phyloP scores from a whole-genome alignment of 805 yeast genomes.

The Lipomyces spencermartinsiae region DNA sequence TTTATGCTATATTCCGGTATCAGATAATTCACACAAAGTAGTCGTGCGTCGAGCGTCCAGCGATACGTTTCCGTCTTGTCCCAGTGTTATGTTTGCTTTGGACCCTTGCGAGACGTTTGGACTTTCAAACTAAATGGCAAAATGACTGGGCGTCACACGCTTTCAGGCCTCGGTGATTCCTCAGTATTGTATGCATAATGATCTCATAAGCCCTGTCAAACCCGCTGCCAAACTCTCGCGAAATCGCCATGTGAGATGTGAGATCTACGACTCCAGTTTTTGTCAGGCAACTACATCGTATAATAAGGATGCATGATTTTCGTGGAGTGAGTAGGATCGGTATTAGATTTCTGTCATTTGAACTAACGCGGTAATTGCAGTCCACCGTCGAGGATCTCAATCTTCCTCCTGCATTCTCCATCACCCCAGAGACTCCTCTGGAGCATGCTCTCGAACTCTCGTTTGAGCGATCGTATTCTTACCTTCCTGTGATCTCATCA shows the following conservation, averaged over 20 bases:
- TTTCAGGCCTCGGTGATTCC: neutral
- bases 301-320: conserved; percentile 21
- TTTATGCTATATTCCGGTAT: neutral
- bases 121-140: neutral
- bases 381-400: conserved; percentile 68
- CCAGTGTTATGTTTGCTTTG: neutral
- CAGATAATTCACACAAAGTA: neutral
- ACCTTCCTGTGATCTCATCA: conserved; percentile 59
- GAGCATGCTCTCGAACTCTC: conserved; percentile 60
- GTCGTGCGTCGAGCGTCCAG: neutral
- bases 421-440: conserved; percentile 56
- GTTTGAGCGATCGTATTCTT: conserved; percentile 61
- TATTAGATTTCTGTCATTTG: neutral
- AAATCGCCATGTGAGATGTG: neutral
- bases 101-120: neutral
- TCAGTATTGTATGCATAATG: neutral
- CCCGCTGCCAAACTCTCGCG: neutral
- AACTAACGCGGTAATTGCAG: conserved; percentile 23
- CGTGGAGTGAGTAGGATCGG: conserved; percentile 17
- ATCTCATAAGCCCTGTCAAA: neutral
- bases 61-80: neutral
- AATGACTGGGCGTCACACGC: neutral
- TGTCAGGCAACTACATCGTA: neutral
- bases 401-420: conserved; percentile 62
- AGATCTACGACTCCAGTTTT: neutral